Conservation (phyloP, 139 green algal species). For the Zygnema circumcarinatum region DNA sequence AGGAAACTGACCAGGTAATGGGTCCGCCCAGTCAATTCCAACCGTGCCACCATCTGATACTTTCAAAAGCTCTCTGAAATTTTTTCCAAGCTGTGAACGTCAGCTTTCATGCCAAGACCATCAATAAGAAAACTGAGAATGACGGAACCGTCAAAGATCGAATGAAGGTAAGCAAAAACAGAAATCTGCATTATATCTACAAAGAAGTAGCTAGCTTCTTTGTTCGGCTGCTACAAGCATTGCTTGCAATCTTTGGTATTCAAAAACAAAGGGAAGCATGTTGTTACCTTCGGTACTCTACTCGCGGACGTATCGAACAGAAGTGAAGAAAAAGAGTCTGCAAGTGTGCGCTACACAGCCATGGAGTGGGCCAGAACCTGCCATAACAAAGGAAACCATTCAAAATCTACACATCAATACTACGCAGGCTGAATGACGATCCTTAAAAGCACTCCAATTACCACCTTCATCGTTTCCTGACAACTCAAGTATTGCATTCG, state of each 20-base stretch:
- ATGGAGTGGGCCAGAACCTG: conserved; percentile 54
- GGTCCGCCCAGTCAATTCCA: conserved; percentile 35
- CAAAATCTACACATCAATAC: neutral
- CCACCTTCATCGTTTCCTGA: too few relatives aligned
- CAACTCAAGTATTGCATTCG: too few relatives aligned
- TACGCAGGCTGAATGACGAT: too few relatives aligned
- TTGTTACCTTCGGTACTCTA: conserved; percentile 42
- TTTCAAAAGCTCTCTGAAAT: conserved; percentile 28
- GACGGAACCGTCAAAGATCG: too few relatives aligned
- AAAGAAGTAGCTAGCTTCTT: too few relatives aligned
- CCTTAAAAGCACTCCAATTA: too few relatives aligned
- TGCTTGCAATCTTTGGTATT: too few relatives aligned
- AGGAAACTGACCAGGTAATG: neutral
- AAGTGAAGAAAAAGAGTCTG: conserved; percentile 54
- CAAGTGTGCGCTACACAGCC: conserved; percentile 55
- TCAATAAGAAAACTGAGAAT: too few relatives aligned
- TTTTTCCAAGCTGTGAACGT: neutral
- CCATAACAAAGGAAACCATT: neutral
- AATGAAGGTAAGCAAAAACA: too few relatives aligned
- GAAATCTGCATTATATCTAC: too few relatives aligned
- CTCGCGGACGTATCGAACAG: neutral
- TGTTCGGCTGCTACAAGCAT: too few relatives aligned
- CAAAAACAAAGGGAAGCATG: too few relatives aligned
- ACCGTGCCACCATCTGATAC: conserved; percentile 44
- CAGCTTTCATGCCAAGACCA: conserved; percentile 38